A percentile compares a stretch with the other conserved stretches of the same genome.
phyloP scores from a whole-genome alignment of 2,329 filamentous ascomycete species.

The Teratosphaeria zuluensis region DNA sequence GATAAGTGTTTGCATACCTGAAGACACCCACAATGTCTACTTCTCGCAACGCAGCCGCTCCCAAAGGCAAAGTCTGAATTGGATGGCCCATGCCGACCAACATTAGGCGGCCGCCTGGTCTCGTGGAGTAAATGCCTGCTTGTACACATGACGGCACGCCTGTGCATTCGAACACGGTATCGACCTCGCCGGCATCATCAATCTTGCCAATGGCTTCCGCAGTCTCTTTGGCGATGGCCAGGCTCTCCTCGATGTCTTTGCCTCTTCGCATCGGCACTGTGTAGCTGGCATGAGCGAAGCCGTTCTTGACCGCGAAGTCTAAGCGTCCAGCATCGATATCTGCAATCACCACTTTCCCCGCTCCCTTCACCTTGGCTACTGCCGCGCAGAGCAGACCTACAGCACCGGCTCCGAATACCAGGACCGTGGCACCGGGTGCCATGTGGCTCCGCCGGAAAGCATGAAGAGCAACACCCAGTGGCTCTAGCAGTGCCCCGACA shows the following conservation, averaged over 20 bases:
- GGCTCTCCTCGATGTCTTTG: constrained; percentile 43
- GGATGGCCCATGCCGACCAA: constrained; percentile 74
- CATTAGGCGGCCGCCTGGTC: constrained; percentile 61
- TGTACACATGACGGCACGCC: constrained; percentile 68
- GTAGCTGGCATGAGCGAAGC: constrained; percentile 38
- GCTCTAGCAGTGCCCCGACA: constrained; percentile 51
- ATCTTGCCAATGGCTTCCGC: constrained; percentile 34
- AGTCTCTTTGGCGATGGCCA: constrained; percentile 42
- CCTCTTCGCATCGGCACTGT: constrained; percentile 38
- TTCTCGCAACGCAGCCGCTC: constrained; percentile 62
- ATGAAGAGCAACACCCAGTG: constrained; percentile 51
- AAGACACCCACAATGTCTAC: constrained; percentile 72
- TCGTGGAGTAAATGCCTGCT: constrained; percentile 61
- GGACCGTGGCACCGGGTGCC: constrained; percentile 34
- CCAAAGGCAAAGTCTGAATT: constrained; percentile 63
- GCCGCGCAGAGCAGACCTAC: constrained; percentile 51
- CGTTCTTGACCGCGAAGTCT: constrained; percentile 44
- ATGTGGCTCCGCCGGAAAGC: constrained; percentile 45
- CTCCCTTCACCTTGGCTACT: constrained; percentile 45
- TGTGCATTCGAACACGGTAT: constrained; percentile 66
- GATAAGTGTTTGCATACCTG: constrained; percentile 67
- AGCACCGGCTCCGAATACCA: constrained; percentile 53
- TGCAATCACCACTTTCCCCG: constrained; percentile 47
- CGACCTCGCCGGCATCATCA: constrained; percentile 45
- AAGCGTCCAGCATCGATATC: constrained; percentile 51